Base-by-base conservation (phyloP, 2,329 filamentous ascomycete genomes). In the Pseudogymnoascus sp. region DNA sequence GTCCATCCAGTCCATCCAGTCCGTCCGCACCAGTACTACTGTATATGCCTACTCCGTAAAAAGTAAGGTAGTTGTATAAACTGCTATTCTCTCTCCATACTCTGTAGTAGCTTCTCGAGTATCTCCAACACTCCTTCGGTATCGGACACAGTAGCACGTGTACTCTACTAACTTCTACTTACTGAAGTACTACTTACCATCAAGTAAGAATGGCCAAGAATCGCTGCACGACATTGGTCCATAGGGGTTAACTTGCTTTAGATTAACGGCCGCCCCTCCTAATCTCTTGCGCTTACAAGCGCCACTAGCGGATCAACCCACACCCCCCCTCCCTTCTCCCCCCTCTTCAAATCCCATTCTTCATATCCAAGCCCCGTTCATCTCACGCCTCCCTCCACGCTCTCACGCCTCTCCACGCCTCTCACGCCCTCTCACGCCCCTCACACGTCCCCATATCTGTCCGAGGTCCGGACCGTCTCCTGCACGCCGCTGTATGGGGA, bases 271-370 rank as follows among this genome's bases (percentile, higher is more conserved):
- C 43, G 43, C 43, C 43, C 43, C 43, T 49, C 43, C 43, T 29
- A 49, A 49, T 49, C 43, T 49, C 43, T 29, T 49, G 43, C 43
- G 43, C 43, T 49, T 49, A 49, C 43, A 49, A 49, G 43, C 43
- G 43, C 43, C 43, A 49, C 6, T 29, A 29, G 43, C 43, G 43
- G 43, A 49, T 49, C 43, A 49, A 49, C 23, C 43, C 43, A 49
- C 43, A 49, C 43, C 23, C 43, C 45, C 29, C 29, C 6, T 19
- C 19, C 19, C 19, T 19, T 19, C 14, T 26, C 43, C 11, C 21
- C 21, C n/a, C 14, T 6, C 14, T 8, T 39, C 38, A 4, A 41
- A 19, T 43, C 39, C 16, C 39, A 4, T 43, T 43, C 39, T 43
- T 43, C 10, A 5, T 4, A 4, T 39, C 41, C 21, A 45, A 23